Conservation (phyloP, 495 filamentous ascomycete genomes). For the Xanthoparmelia taractica region DNA sequence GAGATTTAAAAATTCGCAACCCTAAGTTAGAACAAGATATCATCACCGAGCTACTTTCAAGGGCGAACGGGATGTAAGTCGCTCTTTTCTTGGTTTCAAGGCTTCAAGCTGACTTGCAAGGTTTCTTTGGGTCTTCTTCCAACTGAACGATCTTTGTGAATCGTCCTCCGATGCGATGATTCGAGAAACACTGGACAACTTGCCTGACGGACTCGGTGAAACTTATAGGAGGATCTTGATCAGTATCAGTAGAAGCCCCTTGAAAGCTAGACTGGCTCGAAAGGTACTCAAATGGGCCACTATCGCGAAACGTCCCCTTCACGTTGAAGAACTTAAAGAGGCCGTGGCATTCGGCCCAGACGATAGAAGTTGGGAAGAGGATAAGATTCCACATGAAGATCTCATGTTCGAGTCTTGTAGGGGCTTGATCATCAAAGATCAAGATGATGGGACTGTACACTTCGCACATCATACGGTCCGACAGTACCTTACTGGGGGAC, state of each 20-base stretch:
- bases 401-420: slow-evolving; percentile 30
- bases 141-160: slow-evolving; percentile 29
- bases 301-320: slow-evolving; percentile 29
- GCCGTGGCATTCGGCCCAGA: slow-evolving; percentile 28
- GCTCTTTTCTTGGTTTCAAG: not conserved
- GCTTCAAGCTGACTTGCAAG: slow-evolving; percentile 7
- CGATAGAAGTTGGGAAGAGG: slow-evolving; percentile 27
- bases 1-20: slow-evolving; percentile 20
- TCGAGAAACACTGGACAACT: slow-evolving; percentile 19
- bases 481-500: slow-evolving; percentile 24
- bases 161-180: slow-evolving; percentile 22
- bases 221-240: slow-evolving; percentile 26
- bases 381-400: slow-evolving; percentile 25
- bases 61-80: slow-evolving; percentile 28
- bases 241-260: slow-evolving; percentile 15
- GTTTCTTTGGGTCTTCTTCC: slow-evolving; percentile 31
- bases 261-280: slow-evolving; percentile 1
- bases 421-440: slow-evolving; percentile 31
- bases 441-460: slow-evolving; percentile 24
- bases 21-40: slow-evolving; percentile 17
- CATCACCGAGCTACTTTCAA: slow-evolving; percentile 17
- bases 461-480: slow-evolving; percentile 35
- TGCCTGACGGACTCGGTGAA: slow-evolving; percentile 22
- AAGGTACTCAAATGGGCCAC: slow-evolving; percentile 28
- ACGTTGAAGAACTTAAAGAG: slow-evolving; percentile 33